phyloP scores from a whole-genome alignment of 345 rosid genomes.

The Cardamine resedifolia region DNA sequence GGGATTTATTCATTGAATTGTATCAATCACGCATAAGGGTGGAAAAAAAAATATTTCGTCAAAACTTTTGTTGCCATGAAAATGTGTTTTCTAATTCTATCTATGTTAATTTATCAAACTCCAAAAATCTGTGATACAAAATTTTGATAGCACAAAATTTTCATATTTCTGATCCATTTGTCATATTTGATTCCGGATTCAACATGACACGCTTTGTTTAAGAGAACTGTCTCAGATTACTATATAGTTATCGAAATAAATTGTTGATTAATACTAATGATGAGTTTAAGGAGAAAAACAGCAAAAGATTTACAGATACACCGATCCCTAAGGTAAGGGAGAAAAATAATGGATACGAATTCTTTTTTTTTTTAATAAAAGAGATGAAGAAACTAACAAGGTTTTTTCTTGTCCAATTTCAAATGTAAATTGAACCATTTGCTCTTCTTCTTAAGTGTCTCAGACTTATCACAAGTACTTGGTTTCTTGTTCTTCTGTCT shows the following conservation, averaged over 20 bases:
- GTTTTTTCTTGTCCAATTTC: conserved; percentile 90
- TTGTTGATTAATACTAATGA: conserved; percentile 31
- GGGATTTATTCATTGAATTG: not conserved
- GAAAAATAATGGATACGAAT: conserved; percentile 24
- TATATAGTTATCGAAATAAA: not conserved
- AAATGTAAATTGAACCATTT: conserved; percentile 82
- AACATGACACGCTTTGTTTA: not conserved
- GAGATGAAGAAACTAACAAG: conserved; percentile 50
- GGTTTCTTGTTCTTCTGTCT: conserved; percentile 60
- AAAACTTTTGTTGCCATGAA: not conserved
- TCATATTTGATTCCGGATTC: no score
- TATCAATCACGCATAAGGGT: conserved; percentile 1
- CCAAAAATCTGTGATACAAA: not conserved
- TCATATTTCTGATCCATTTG: not conserved
- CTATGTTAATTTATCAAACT: not conserved
- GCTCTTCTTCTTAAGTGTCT: conserved; percentile 59
- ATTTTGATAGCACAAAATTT: not conserved
- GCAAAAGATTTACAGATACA: conserved; percentile 36
- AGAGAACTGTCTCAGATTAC: not conserved
- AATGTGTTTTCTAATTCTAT: not conserved
- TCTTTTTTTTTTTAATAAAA: not conserved
- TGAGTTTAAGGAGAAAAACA: conserved; percentile 25
- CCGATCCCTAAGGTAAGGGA: conserved; percentile 14
- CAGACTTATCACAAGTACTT: conserved; percentile 48
- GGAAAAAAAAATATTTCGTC: not conserved